Base-by-base conservation (phyloP, 768 basidiomycete species). In the Leccinum rimulosum region DNA sequence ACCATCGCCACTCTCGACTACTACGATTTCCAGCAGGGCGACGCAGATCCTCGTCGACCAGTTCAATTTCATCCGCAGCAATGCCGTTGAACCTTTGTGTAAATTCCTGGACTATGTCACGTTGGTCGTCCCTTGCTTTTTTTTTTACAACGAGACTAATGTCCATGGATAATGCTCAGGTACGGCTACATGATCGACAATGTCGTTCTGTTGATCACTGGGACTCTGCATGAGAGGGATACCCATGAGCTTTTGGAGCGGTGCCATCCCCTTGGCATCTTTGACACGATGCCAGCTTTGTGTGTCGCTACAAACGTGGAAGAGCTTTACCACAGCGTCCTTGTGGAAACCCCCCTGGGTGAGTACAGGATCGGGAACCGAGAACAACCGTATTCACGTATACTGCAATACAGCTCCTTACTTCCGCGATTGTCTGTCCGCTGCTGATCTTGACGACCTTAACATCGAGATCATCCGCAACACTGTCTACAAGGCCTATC, bases 101-200 rank as follows among this genome's bases (percentile, higher is more conserved):
- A 96, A 88, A 68, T 98, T 99, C 73, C 79, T 99, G 61, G 97
- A 98, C 68, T 99, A 98, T 74, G 92, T 99, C 76, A 98, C 95
- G 91, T 98, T 76, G 64, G 92, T 82, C 17, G 27, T 61, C 19
- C 31, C 57, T 35, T 55, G 38, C 52, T 38, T 38, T 58, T 56
- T 56, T 27, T 52, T 54, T 33, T 40, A 40, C 8, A n/a, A 40
- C 38, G 8, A 3, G 17, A 36, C 53, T 64, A 54, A 63, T 59
- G 50, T 33, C 19, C 48, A 38, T 47, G 30, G 28, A 54, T 10
- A n/a, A 43, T 50, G 58, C 43, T 55, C 74, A 97, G 95, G 49
- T 97, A 97, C 73, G 94, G 87, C 31, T 99, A 98, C 77, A 99
- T 99, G 97, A 98, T 99, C 70, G 97, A 99, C 84, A 99, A 99